phyloP scores from a whole-genome alignment of 352 stramenopile genomes.

The Pythium sukuiense region DNA sequence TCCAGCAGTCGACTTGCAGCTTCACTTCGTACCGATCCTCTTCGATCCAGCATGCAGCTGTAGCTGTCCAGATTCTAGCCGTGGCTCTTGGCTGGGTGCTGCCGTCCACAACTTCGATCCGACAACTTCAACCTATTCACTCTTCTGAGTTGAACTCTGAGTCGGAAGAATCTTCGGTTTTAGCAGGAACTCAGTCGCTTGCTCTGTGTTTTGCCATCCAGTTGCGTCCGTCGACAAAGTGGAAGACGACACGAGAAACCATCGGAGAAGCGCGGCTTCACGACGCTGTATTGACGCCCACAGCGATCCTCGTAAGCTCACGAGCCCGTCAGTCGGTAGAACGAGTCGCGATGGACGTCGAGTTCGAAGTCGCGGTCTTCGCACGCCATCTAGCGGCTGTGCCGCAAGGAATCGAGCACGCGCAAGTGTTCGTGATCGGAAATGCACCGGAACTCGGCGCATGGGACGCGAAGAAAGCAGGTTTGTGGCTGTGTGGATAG shows the following conservation, averaged over 20 bases:
- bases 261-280: background rate
- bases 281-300: slow-evolving; percentile 3
- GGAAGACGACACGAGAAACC: background rate
- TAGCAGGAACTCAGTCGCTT: too few species aligned
- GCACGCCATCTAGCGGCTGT: slow-evolving; percentile 17
- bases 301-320: background rate
- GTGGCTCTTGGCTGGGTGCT: too few species aligned
- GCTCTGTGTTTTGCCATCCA: background rate
- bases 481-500: slow-evolving; percentile 22
- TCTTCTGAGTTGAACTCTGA: slow-evolving; percentile 14
- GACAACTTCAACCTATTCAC: slow-evolving; percentile 3
- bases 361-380: slow-evolving; percentile 26
- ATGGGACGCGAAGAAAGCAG: slow-evolving; percentile 58
- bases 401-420: slow-evolving; percentile 19
- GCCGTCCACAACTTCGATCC: too few species aligned
- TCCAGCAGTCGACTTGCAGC: too few species aligned
- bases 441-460: slow-evolving; percentile 52
- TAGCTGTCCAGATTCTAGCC: too few species aligned
- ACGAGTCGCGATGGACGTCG: slow-evolving; percentile 15
- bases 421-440: slow-evolving; percentile 53
- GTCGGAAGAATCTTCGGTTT: slow-evolving; percentile 25
- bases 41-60: too few species aligned
- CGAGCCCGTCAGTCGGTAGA: background rate
- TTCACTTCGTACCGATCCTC: too few species aligned
- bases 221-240: slow-evolving; percentile 8